Evolutionary conservation across 1,284 basidiomycete genomes (phyloP).

Genomic region (Peniophora sp.): DNA sequence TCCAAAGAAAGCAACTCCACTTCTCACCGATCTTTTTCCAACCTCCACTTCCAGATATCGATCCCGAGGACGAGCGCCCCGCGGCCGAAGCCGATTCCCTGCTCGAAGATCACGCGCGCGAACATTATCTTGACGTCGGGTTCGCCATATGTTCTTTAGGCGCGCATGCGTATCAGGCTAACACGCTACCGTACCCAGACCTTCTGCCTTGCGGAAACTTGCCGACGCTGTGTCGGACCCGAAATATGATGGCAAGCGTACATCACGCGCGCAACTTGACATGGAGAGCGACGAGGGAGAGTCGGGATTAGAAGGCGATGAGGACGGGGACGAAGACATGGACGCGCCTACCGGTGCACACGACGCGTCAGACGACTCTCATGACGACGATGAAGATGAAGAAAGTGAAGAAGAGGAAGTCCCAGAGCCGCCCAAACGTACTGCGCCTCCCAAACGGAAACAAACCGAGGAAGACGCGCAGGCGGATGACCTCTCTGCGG

Average conservation of each 20-base stretch:
- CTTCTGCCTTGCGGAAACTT: slow-evolving; percentile 58
- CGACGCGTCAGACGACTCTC: slow-evolving; percentile 13
- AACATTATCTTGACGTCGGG: slow-evolving; percentile 83
- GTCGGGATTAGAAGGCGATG: slow-evolving; percentile 23
- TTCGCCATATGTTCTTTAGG: slow-evolving; percentile 26
- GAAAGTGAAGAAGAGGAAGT: slow-evolving; percentile 22
- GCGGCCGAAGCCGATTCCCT: slow-evolving; percentile 4
- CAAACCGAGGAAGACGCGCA: slow-evolving; percentile 13
- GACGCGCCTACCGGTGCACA: slow-evolving; percentile 21
- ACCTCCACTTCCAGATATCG: slow-evolving; percentile 65
- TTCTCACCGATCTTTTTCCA: slow-evolving; percentile 13
- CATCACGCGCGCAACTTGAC: slow-evolving; percentile 49
- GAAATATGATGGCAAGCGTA: slow-evolving; percentile 70
- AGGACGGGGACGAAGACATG: slow-evolving; percentile 16
- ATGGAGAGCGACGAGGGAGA: slow-evolving; percentile 24
- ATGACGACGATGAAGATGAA: slow-evolving; percentile 25
- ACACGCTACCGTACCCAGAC: slow-evolving; percentile 30
- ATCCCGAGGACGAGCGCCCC: slow-evolving; percentile 61
- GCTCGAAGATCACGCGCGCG: slow-evolving; percentile 34
- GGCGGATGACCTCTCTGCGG: slow-evolving; percentile 42
- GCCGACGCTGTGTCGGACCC: slow-evolving; percentile 57
- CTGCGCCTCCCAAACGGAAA: slow-evolving; percentile 1
- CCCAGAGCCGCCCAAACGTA: slow-evolving; percentile 5
- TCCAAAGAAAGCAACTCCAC: not conserved
- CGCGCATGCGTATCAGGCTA: slow-evolving; percentile 2